Evolutionary conservation across 176 grass and related monocot genomes (phyloP), one percentile per base, ranked within the genome.

Genomic region (Phoenix roebelenii): DNA sequence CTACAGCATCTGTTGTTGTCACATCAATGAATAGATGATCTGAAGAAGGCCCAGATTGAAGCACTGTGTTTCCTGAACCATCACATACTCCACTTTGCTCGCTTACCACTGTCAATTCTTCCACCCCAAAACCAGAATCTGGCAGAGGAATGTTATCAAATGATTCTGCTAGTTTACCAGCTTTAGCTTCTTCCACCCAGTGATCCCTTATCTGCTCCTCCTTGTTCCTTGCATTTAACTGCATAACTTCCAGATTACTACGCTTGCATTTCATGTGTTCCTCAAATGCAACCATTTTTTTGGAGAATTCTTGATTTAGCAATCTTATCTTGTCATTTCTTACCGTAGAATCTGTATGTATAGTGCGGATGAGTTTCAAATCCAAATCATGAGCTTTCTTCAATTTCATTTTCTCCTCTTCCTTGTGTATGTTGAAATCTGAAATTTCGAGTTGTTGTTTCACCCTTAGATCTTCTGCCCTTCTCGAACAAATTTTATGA

Each of bases 71-170:
- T 44, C 35, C 35, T 44, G 35, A 14, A 44, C 35, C 35, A 44
- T 44, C 61, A 54, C 19, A 71, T 51, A 53, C 12, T 25, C 54
- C 20, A 61, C 61, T 64, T 51, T 67, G 60, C 54, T 63, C 70
- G 15, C 17, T 61, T 23, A 79, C 72, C 51, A 66, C 77, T 25
- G 39, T 68, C 52, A 97, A 85, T 55, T 88, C 72, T 52, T 97
- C 83, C 73, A 91, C 56, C 70, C 19, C 30, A 62, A 97, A 97
- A 66, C 61, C 66, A 57, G 65, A 80, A 88, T 85, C 69, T 53
- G 77, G 72, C 67, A 80, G 72, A 68, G 76, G 68, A 55, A 90
- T 77, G 25, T 60, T 76, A 77, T 91, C 75, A 78, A 97, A 85
- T 52, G 71, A 83, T 35, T 76, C 69, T 63, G 74, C 68, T 69